Evolutionary conservation across 352 stramenopile species (phyloP), one percentile per base, ranked within the genome.

Genomic region (Globisporangium heterothallicum): DNA sequence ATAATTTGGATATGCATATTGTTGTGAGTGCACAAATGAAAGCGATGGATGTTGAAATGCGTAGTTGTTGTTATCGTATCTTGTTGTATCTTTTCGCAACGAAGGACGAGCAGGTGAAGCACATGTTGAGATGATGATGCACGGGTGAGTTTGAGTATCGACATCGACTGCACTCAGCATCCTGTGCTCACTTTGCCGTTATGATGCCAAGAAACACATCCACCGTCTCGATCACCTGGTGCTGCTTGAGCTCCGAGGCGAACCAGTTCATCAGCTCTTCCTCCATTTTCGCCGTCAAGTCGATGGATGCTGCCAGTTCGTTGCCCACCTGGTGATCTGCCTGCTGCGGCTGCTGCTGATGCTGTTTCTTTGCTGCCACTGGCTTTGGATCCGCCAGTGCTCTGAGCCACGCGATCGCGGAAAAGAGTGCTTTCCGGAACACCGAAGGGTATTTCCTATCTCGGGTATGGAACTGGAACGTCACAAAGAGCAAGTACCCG

Each of bases 181-280:
- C 16, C 16, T 8, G 29, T 36, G 6, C 6, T 8, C 16, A 36
- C 30, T 36, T 36, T 36, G 30, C 30, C 6, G 30, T 8, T 36
- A 36, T 36, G 41, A 24, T 46, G 27, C 57, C 66, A 25, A 76
- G 42, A 30, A 76, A 68, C 22, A 56, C 22, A 19, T 78, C 63
- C 1, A 65, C 55, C 44, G 52, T 70, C 25, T 68, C 62, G 38
- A 84, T 78, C 21, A 80, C 72, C 26, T 66, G 59, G 52, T 84
- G 66, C 47, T 78, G 56, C 53, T 80, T 80, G 49, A 84, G 70
- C 46, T 74, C 70, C 46, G 59, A 66, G 0, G 72, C 67, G 34
- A 84, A 80, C 72, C 72, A 84, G 38, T 48, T 58, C 61, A 80
- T 61, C 2, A 84, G 57, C 42, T 84, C 67, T 44, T 74, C 54